Conservation (phyloP, 495 filamentous ascomycete genomes). For the Aspergillus kassunensis region DNA sequence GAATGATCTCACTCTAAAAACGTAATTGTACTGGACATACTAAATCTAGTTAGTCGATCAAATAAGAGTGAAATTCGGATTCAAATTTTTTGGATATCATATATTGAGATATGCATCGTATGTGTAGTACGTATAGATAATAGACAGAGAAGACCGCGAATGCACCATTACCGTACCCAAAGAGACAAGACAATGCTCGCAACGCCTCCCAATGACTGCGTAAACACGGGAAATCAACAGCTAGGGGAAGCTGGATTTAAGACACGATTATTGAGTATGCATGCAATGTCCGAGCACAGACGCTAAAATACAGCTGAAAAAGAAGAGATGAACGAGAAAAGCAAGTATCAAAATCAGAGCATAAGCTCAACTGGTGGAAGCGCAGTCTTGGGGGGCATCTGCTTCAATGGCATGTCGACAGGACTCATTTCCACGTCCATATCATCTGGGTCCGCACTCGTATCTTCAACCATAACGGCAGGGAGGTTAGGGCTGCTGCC, state of each 20-base stretch:
- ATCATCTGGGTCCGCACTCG: conserved; percentile 54
- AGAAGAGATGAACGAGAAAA: conserved; percentile 3
- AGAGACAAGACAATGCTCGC: neutral
- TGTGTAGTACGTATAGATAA: neutral
- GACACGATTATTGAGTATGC: conserved; percentile 7
- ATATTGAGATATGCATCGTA: neutral
- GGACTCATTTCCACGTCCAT: conserved; percentile 40
- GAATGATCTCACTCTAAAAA: too few species aligned
- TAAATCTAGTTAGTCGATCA: neutral
- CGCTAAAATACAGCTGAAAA: conserved; percentile 17
- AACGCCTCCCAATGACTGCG: conserved; percentile 15
- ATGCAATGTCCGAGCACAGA: conserved; percentile 9
- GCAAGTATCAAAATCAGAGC: conserved; percentile 32
- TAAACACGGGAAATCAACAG: neutral
- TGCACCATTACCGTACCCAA: conserved; percentile 2
- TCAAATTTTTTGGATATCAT: neutral
- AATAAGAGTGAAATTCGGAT: neutral
- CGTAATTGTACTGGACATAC: too few species aligned
- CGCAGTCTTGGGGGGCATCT: conserved; percentile 68
- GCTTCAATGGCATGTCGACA: conserved; percentile 43
- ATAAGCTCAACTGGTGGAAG: conserved; percentile 92
- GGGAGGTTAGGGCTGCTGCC: conserved; percentile 74
- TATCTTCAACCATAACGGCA: conserved; percentile 88
- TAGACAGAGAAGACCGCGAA: neutral
- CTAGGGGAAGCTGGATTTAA: neutral